Percentiles rank a stretch among this genome's conserved stretches.
These are phyloP conservation scores for Exophiala dermatitidis DNA, from an alignment of 2,329 filamentous ascomycete genomes.

Conservation along the genomic window DNA sequence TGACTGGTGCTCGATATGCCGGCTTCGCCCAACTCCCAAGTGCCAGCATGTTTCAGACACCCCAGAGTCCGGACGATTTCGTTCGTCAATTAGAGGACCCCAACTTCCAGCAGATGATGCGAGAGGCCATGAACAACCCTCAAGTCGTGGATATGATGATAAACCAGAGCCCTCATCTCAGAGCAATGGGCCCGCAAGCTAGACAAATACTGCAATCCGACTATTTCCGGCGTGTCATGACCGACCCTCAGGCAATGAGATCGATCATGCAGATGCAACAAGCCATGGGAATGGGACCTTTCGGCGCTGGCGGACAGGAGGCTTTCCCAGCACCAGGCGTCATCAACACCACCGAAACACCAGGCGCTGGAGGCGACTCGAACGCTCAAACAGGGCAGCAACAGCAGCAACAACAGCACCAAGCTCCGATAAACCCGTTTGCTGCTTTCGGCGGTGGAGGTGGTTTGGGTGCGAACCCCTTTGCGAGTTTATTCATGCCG, in stretches of 20 bases:
- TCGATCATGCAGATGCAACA: constrained; percentile 77
- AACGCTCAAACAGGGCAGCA: constrained; percentile 33
- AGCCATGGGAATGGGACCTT: constrained; percentile 45
- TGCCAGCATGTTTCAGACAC: constrained; percentile 85
- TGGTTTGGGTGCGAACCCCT: constrained; percentile 49
- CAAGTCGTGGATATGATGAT: constrained; percentile 92
- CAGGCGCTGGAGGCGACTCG: constrained; percentile 31
- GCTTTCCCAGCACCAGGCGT: constrained; percentile 85
- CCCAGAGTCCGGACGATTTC: constrained; percentile 73
- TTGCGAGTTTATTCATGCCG: constrained; percentile 51
- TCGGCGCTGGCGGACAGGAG: constrained; percentile 46
- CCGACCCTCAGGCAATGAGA: constrained; percentile 76
- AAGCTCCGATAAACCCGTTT: constrained; percentile 41
- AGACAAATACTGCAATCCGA: constrained; percentile 83
- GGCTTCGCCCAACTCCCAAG: constrained; percentile 84
- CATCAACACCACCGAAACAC: constrained; percentile 65
- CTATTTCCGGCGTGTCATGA: constrained; percentile 85
- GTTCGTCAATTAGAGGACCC: constrained; percentile 82
- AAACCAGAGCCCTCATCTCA: constrained; percentile 76
- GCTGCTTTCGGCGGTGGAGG: constrained; percentile 29
- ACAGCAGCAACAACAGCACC: constrained; percentile 21
- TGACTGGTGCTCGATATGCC: constrained; percentile 90
- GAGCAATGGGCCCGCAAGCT: constrained; percentile 62
- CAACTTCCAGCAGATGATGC: constrained; percentile 77
- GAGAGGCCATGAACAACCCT: constrained; percentile 94